Base-by-base conservation (phyloP, 306 rosid genomes). In the Benincasa hispida region DNA sequence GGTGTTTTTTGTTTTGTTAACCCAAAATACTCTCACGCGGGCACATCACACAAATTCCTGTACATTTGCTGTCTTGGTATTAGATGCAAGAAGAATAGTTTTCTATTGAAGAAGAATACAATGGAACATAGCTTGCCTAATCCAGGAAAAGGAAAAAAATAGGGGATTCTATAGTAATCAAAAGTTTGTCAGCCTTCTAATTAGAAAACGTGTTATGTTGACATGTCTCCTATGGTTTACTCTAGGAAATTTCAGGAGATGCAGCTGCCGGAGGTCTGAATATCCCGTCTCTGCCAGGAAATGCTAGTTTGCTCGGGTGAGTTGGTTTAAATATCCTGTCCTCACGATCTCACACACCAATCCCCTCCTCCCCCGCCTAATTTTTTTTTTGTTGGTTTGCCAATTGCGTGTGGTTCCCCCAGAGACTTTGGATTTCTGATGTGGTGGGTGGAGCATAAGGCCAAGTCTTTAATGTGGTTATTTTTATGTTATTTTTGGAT, bases 221-320 rank as follows among this genome's bases (percentile, higher is more conserved):
- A 82, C 76, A 60, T 57, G 55, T 70, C 5, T 39, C 22, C 59
- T 59, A 51, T 58, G 75, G 81, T 55, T 77, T 51, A 59, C 32
- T 88, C 13, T 70, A 94, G 99, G 79, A 90, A 75, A 90, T 84
- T 78, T 77, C 89, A n/a, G 88, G 85, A 75, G 97, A 92, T 76
- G 50, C 86, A 68, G 57, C 83, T 28, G 93, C 85, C 27, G 72
- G 83, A 13, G 82, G 90, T 81, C 48, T 62, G 34, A 94, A 87
- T 77, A 82, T 85, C 58, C 82, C 97, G 53, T 85, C 92, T 70
- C 65, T 82, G 73, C 91, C 93, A 21, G 97, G 89, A 87, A 92
- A 89, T 90, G 95, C 95, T 45, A 67, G 99, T 83, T 88, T 94
- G 82, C 93, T 94, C 70, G 99, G 97, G 99, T 94, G 74, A 84